Base-by-base conservation (phyloP, 2,329 filamentous ascomycete genomes). In the Sporothrix humicola region DNA sequence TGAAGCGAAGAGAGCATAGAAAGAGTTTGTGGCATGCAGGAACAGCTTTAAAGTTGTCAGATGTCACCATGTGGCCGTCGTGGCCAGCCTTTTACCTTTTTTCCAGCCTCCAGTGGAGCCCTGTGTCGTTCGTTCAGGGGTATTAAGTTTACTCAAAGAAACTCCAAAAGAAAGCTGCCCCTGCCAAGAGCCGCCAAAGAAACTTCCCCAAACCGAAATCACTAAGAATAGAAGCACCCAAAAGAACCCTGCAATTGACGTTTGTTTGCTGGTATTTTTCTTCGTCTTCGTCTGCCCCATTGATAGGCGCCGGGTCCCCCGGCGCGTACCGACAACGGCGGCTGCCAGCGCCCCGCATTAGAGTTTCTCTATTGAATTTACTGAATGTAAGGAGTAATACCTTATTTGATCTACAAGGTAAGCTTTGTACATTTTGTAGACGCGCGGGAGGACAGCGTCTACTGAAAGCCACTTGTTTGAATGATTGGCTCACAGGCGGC, bases 151-250 rank as follows among this genome's bases (percentile, higher is more conserved):
- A 37, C 6, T 20, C 5, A 42, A 23, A 15, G 56, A 13, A 12
- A 12, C 12, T 31, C 20, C 23, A 13, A 13, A 58, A 58, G 13
- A 42, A 15, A 31, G 15, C 17, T 23, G 17, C 61, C 44, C 63
- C 63, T 66, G 63, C 63, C 63, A 66, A 66, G 63, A 50, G 44
- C 63, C 44, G 20, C 63, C 20, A 26, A 26, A 50, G 20, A 31
- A 10, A 44, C 63, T 66, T 66, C 31, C n/a, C 37, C 59, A 37
- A 42, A 65, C 31, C 31, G 46, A 26, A 48, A 65, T 6, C 20
- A 15, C 44, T 44, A 20, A 48, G 20, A 66, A 52, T 68, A 68
- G 65, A 26, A 48, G 63, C 63, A 50, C 31, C 3, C 31, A 3
- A 37, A 37, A 37, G 31, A 37, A 37, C 31, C 31, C 31, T 37